Evolutionary conservation across 2,329 filamentous ascomycete genomes (phyloP), one percentile per base, ranked within the genome.

Genomic region (Clathrospora elynae): DNA sequence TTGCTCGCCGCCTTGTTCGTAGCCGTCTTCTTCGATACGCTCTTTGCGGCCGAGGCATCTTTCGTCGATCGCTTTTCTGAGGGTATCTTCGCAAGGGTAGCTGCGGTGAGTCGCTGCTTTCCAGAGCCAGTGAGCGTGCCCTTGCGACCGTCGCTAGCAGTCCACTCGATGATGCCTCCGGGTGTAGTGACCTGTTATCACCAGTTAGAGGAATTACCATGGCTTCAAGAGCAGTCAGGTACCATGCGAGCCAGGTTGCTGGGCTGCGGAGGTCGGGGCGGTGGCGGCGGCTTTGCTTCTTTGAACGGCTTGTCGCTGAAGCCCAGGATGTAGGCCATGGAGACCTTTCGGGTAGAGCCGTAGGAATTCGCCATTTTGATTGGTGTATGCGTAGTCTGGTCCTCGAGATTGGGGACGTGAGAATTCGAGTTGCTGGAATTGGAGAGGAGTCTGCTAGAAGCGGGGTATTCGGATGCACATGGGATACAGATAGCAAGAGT

Each of bases 121-220:
- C 54, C 46, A 2, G 35, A 42, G 2, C 55, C 51, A 1, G 48
- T 61, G 18, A 66, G 46, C 7, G 24, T 51, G 31, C 63, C 62
- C 31, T 58, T 62, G 19, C 66, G 63, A 12, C 66, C 66, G 35
- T 68, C 64, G 28, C 63, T 67, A 11, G 66, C 66, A 17, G 53
- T 41, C 62, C 62, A 68, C 37, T 67, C 66, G 7, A 67, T 22
- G 3, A 61, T 26, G 3, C 57, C 59, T n/a, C 61, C 59, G 10
- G 64, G 62, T 2, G 50, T 51, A 0, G 39, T 35, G 10, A 59
- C 17, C 62, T 66, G 3, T 1, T 2, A 4, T 6, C 6, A 25
- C 58, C n/a, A 54, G 36, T 44, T 10, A 10, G 8, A 13, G 6
- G 3, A 2, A 25, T 1, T 5, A 9, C 20, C 4, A 9, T 4